These are phyloP conservation scores for Gossypium raimondii DNA, from an alignment of 345 rosid genomes.

Conservation along the genomic window DNA sequence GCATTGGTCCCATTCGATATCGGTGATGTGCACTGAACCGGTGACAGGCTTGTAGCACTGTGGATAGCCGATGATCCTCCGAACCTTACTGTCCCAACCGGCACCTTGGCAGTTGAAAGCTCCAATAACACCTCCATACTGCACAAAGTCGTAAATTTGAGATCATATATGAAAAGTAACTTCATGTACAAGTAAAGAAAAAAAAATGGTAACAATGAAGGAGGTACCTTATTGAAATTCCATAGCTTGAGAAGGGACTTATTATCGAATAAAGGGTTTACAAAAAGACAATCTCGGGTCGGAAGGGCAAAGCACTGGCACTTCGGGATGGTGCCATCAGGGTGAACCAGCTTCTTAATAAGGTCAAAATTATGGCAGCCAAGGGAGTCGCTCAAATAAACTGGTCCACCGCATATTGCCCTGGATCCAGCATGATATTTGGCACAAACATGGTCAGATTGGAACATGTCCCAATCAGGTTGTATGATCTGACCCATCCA, in stretches of 20 bases:
- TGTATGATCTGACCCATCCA: slow-evolving; percentile 92
- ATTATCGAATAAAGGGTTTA: slow-evolving; percentile 68
- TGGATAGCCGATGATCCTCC: slow-evolving; percentile 49
- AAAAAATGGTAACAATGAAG: no score
- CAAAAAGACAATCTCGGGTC: slow-evolving; percentile 81
- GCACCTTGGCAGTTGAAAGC: slow-evolving; percentile 96
- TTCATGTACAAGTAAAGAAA: background rate
- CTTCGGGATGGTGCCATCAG: slow-evolving; percentile 80
- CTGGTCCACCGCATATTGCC: slow-evolving; percentile 86
- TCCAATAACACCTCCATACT: slow-evolving; percentile 87
- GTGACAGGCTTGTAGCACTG: slow-evolving; percentile 63
- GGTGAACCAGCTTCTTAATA: slow-evolving; percentile 59
- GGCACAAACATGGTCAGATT: slow-evolving; percentile 82
- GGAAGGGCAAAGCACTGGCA: slow-evolving; percentile 77
- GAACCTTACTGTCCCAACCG: slow-evolving; percentile 69
- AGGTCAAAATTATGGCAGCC: slow-evolving; percentile 72
- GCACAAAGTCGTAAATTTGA: background rate
- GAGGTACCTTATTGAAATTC: slow-evolving; percentile 76
- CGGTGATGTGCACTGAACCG: slow-evolving; percentile 47
- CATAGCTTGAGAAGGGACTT: slow-evolving; percentile 75
- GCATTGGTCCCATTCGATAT: slow-evolving; percentile 84
- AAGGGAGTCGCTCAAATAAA: slow-evolving; percentile 74
- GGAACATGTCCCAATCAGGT: slow-evolving; percentile 99
- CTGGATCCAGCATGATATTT: slow-evolving; percentile 82
- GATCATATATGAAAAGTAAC: background rate